These are phyloP conservation scores for Diaporthe capsici DNA, from an alignment of 2,329 filamentous ascomycete genomes.

Conservation along the genomic window DNA sequence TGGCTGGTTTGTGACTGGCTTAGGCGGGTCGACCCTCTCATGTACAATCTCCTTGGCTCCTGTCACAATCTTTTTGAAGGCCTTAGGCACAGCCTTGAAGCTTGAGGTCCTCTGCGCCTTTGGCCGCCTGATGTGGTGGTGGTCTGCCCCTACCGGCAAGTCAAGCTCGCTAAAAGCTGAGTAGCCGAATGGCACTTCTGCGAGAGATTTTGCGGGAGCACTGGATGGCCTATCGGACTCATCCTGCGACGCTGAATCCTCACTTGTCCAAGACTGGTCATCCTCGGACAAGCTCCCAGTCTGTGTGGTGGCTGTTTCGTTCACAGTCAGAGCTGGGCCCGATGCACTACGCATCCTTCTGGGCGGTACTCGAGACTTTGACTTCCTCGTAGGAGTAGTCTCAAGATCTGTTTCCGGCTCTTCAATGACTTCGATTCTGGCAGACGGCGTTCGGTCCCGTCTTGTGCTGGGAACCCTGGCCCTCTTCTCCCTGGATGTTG, in stretches of 20 bases:
- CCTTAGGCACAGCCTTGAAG: slow-evolving; percentile 73
- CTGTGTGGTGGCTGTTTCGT: slow-evolving; percentile 48
- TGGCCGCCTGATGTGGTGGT: slow-evolving; percentile 58
- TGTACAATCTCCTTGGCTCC: slow-evolving; percentile 77
- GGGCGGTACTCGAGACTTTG: slow-evolving; percentile 34
- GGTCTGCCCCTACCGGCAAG: slow-evolving; percentile 63
- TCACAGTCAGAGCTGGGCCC: slow-evolving; percentile 41
- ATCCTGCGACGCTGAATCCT: slow-evolving; percentile 41
- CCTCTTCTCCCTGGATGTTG: slow-evolving; percentile 46
- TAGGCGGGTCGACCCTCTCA: slow-evolving; percentile 70
- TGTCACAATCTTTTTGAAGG: slow-evolving; percentile 74
- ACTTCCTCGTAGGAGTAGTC: slow-evolving; percentile 44
- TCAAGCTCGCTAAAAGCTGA: slow-evolving; percentile 78
- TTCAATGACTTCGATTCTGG: slow-evolving; percentile 52
- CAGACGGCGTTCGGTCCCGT: slow-evolving; percentile 43
- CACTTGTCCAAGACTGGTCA: slow-evolving; percentile 50
- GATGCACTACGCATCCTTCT: slow-evolving; percentile 32
- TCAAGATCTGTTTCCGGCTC: slow-evolving; percentile 52
- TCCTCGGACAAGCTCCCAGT: slow-evolving; percentile 52
- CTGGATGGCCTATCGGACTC: slow-evolving; percentile 57
- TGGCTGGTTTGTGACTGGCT: slow-evolving; percentile 68
- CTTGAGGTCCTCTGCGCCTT: slow-evolving; percentile 68
- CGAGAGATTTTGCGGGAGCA: slow-evolving; percentile 65
- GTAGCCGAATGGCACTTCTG: slow-evolving; percentile 74
- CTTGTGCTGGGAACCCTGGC: slow-evolving; percentile 45